phyloP scores from a whole-genome alignment of 2,329 filamentous ascomycete species.

The Pseudogymnoascus sp. region DNA sequence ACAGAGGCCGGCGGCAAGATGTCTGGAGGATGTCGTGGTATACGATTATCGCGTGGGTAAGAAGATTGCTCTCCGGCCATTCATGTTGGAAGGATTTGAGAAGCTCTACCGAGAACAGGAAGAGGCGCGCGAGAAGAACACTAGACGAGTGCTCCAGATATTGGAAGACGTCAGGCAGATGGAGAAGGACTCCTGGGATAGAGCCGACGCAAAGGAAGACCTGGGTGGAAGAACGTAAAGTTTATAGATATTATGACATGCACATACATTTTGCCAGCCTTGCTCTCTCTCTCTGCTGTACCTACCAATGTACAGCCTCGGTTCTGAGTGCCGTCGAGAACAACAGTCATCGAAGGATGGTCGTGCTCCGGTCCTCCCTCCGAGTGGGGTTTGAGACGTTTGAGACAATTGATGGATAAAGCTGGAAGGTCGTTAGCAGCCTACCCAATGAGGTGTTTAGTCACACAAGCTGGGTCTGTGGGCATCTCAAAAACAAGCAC shows the following conservation, averaged over 20 bases:
- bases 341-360: neutral
- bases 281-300: neutral
- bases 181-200: conserved; percentile 70
- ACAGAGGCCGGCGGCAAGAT: conserved; percentile 64
- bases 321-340: neutral
- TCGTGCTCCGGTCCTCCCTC: neutral
- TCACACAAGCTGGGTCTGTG: neutral
- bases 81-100: conserved; percentile 54
- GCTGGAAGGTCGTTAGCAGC: neutral
- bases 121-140: conserved; percentile 45
- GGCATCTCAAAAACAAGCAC: conserved; percentile 1
- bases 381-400: neutral
- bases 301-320: neutral
- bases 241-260: neutral
- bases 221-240: conserved; percentile 35
- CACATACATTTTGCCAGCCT: neutral
- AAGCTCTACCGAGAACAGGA: conserved; percentile 56
- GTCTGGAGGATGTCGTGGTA: conserved; percentile 69
- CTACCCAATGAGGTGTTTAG: neutral
- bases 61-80: conserved; percentile 52
- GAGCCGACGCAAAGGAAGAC: conserved; percentile 64
- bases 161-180: conserved; percentile 51
- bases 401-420: neutral
- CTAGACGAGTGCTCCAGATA: conserved; percentile 47
- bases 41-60: conserved; percentile 62